These are phyloP conservation scores for Trebouxiophyceae sp. DNA, from an alignment of 163 green algal species.

Conservation along the genomic window DNA sequence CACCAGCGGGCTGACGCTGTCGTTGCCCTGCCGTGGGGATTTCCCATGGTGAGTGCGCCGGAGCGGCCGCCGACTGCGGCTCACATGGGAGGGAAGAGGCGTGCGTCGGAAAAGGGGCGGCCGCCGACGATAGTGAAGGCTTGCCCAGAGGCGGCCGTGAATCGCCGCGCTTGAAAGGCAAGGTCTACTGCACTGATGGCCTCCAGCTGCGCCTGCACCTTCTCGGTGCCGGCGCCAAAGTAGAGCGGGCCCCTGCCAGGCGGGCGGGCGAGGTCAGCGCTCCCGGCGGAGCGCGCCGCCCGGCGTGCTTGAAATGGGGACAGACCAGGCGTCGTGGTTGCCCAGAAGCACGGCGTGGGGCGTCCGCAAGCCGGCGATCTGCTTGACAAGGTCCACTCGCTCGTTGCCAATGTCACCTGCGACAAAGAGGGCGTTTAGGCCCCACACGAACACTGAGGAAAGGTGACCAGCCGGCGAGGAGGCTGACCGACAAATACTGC, in stretches of 20 bases:
- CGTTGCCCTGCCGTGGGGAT: not conserved
- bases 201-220: constrained; percentile 9
- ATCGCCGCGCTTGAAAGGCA: constrained; percentile 12
- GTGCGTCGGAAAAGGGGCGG: constrained; percentile 7
- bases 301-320: not conserved
- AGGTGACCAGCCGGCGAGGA: too few species aligned
- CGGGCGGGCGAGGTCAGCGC: not conserved
- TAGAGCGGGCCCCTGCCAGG: not conserved
- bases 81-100: not conserved
- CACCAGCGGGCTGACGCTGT: not conserved
- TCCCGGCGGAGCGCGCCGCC: not conserved
- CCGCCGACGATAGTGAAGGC: constrained; percentile 6
- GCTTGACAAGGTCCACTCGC: constrained; percentile 34
- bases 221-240: not conserved
- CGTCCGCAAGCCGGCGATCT: constrained; percentile 18
- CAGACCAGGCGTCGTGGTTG: constrained; percentile 79
- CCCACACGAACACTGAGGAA: too few species aligned
- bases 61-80: constrained; percentile 26
- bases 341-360: constrained; percentile 55
- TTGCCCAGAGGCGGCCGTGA: not conserved
- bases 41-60: constrained; percentile 33
- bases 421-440: too few species aligned
- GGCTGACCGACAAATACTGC: constrained; percentile 61
- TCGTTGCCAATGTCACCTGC: constrained; percentile 76
- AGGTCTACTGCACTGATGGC: constrained; percentile 17